phyloP scores from a whole-genome alignment of 2,329 filamentous ascomycete species.

The Phyllosticta citribraziliensis region DNA sequence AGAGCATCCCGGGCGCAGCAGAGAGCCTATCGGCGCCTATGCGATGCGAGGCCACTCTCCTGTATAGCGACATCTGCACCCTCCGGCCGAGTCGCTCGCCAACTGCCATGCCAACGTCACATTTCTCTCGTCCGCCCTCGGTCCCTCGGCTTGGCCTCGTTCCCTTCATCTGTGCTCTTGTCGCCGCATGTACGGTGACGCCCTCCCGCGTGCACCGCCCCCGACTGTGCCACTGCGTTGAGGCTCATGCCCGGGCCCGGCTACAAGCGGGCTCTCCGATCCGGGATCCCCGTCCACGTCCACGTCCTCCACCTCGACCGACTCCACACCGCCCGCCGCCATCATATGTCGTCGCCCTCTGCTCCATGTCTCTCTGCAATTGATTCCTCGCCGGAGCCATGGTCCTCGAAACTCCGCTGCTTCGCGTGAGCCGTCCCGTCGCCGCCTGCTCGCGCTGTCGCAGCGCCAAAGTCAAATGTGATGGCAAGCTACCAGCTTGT shows the following conservation, averaged over 20 bases:
- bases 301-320: too few species aligned
- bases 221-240: not conserved
- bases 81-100: not conserved
- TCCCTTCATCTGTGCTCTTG: not conserved
- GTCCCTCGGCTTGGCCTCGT: not conserved
- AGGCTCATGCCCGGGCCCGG: not conserved
- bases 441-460: constrained; percentile 77
- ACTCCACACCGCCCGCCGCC: constrained; percentile 3
- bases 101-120: not conserved
- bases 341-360: not conserved
- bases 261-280: not conserved
- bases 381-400: constrained; percentile 20
- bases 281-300: not conserved
- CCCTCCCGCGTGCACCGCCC: not conserved
- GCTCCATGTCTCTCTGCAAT: not conserved
- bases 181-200: not conserved
- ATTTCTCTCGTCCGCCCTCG: not conserved
- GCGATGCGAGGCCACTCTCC: too few species aligned
- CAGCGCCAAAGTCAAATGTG: constrained; percentile 93
- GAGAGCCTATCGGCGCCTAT: not conserved
- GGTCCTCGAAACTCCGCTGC: constrained; percentile 46
- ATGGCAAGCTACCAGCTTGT: constrained; percentile 90
- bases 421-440: constrained; percentile 68
- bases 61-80: too few species aligned
- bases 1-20: not conserved